Evolutionary conservation across 139 green algal species (phyloP).

Genomic region (Chlamydomonas eustigma): DNA sequence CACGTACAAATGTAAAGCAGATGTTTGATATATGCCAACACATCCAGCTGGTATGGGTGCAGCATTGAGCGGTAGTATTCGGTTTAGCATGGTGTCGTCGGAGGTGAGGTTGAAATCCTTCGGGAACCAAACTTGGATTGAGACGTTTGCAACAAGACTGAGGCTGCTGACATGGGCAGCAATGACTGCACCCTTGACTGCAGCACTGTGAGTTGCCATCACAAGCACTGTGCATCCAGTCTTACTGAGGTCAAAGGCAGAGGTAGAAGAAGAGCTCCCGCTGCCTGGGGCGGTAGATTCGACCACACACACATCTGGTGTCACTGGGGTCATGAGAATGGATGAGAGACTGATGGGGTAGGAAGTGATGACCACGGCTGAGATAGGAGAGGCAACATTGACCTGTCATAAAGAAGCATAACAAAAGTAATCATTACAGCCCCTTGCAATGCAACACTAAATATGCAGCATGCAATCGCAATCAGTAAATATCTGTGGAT

Average conservation of each 20-base stretch:
- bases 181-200: not conserved
- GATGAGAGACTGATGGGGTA: not conserved
- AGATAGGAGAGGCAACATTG: conserved; percentile 10
- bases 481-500: too few relatives aligned
- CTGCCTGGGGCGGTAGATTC: not conserved
- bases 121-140: conserved; percentile 10
- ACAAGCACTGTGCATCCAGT: not conserved
- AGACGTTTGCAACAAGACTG: not conserved
- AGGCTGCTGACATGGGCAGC: not conserved
- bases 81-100: conserved; percentile 37
- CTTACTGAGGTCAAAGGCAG: not conserved
- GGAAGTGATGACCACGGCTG: not conserved
- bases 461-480: too few relatives aligned
- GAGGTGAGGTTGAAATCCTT: not conserved
- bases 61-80: conserved; percentile 40
- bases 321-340: not conserved
- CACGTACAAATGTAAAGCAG: conserved; percentile 16
- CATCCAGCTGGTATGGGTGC: not conserved
- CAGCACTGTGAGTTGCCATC: not conserved
- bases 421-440: too few relatives aligned
- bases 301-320: not conserved
- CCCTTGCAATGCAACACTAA: too few relatives aligned
- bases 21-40: conserved; percentile 23
- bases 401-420: too few relatives aligned
- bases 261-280: too few relatives aligned